Conservation (phyloP, 2,329 filamentous ascomycete genomes). For the Byssochlamys sp. region DNA sequence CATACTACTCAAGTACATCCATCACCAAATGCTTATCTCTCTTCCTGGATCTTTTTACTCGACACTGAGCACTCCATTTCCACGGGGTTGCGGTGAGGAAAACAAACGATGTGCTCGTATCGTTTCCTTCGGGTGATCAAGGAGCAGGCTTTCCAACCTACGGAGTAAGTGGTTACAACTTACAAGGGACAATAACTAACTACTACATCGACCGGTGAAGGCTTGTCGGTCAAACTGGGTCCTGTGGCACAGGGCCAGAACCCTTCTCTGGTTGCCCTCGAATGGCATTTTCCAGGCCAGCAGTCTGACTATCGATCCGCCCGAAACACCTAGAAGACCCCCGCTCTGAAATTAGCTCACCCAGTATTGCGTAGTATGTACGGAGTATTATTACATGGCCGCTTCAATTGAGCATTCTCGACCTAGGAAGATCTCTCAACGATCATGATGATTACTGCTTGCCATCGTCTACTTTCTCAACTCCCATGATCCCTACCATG, state of each 20-base stretch:
- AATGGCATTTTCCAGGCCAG: background rate
- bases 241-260: background rate
- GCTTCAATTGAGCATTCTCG: background rate
- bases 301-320: background rate
- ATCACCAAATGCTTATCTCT: background rate
- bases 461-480: background rate
- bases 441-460: background rate
- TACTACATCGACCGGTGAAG: too few relatives aligned
- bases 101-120: background rate
- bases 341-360: background rate
- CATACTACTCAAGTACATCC: background rate
- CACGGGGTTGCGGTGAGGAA: background rate
- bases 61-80: background rate
- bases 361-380: background rate
- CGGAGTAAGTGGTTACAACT: too few relatives aligned
- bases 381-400: background rate
- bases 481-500: background rate
- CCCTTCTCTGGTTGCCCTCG: background rate
- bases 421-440: background rate
- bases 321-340: background rate
- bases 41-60: background rate
- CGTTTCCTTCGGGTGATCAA: background rate
- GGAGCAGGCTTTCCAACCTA: background rate
- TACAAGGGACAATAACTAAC: too few relatives aligned
- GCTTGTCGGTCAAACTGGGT: background rate